These are phyloP conservation scores for Hibiscus syriacus DNA, from an alignment of 345 rosid genomes.

Conservation along the genomic window DNA sequence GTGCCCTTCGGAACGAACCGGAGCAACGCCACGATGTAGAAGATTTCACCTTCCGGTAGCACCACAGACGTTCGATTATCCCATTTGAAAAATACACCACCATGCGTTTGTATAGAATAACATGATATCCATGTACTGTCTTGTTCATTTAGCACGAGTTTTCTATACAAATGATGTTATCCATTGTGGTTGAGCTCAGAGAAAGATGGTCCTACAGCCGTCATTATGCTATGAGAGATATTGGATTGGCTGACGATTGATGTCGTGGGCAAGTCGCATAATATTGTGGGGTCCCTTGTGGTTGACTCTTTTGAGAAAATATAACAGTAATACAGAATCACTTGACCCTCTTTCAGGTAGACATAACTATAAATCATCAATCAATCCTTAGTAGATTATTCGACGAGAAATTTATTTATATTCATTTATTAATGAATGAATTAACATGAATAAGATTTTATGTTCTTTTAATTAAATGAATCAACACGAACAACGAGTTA, in stretches of 20 bases:
- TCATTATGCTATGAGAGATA: not conserved
- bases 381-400: too few relatives aligned
- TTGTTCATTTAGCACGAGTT: too few relatives aligned
- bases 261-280: not conserved
- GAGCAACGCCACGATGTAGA: constrained; percentile 83
- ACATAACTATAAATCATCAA: too few relatives aligned
- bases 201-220: not conserved
- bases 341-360: constrained; percentile 8
- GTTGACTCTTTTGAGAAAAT: not conserved
- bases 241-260: not conserved
- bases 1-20: constrained; percentile 39
- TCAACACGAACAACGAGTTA: too few relatives aligned
- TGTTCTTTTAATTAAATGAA: too few relatives aligned
- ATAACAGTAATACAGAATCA: not conserved
- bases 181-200: not conserved
- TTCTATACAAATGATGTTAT: too few relatives aligned
- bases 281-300: constrained; percentile 7
- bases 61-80: constrained; percentile 57
- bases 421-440: too few relatives aligned
- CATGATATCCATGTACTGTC: too few relatives aligned
- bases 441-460: too few relatives aligned
- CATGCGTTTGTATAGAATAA: not conserved
- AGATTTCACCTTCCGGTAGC: constrained; percentile 68
- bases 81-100: constrained; percentile 41
- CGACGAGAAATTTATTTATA: too few relatives aligned